Evolutionary conservation across 495 filamentous ascomycete species (phyloP), one percentile per base, ranked within the genome.

Genomic region (Acidomyces sp.): DNA sequence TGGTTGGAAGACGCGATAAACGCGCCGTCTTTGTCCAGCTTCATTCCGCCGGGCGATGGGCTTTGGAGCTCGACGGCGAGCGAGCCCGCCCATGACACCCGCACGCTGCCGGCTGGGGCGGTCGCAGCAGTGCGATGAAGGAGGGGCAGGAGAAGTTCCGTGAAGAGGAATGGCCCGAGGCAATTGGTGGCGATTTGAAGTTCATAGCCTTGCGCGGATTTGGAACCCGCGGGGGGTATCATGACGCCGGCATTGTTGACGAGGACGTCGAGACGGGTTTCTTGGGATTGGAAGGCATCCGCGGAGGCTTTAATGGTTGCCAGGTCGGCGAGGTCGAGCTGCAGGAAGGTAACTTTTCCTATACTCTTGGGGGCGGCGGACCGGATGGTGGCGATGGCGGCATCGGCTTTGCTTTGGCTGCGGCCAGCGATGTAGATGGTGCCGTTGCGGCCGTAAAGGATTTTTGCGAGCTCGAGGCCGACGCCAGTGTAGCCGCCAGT

Each of bases 341-440:
- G 22, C 21, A 74, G 54, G 39, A 54, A 62, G 15, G 57, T 53
- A 3, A 74, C 37, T 4, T 42, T 29, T 10, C 67, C 67, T 4
- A 40, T 38, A 6, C 39, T 44, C 23, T 29, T 31, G 3, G 49
- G 49, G 30, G 42, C 32, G n/a, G 15, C 36, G 2, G 9, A 20
- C 29, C 55, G 17, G 15, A 66, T 49, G 16, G 49, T 45, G 16
- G 49, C 26, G 36, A 73, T 72, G 11, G 56, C 56, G 2, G 41
- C 41, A 12, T 39, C 23, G 17, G 38, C 48, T 49, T 62, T 67
- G 13, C 53, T 48, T 21, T 55, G 51, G 25, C 54, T 63, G 27
- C 72, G 69, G n/a, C 62, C 60, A n/a, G 67, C 65, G 19, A 73
- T 49, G 55, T 70, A 73, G 30, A 76, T 64, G 3, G 57, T 69